phyloP scores from a whole-genome alignment of 2,329 filamentous ascomycete genomes.

The Colletotrichum sublineola region DNA sequence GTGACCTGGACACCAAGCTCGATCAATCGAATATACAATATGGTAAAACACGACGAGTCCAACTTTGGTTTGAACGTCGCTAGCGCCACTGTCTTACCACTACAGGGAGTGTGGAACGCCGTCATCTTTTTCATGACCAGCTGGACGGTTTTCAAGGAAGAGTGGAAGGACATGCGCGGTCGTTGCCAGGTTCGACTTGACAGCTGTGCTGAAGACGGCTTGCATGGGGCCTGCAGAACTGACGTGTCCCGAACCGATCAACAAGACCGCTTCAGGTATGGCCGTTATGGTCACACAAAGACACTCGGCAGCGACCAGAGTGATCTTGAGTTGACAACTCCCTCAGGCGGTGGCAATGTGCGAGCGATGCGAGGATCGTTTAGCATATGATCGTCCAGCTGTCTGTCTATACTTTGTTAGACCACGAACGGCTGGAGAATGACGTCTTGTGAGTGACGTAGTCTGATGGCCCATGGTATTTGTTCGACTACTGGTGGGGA shows the following conservation, averaged over 20 bases:
- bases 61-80: slow-evolving; percentile 77
- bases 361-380: slow-evolving; percentile 38
- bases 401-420: background rate
- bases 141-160: slow-evolving; percentile 57
- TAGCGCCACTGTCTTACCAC: slow-evolving; percentile 78
- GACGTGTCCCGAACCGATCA: slow-evolving; percentile 17
- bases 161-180: slow-evolving; percentile 42
- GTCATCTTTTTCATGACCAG: slow-evolving; percentile 81
- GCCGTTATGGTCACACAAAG: slow-evolving; percentile 32
- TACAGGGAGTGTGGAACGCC: slow-evolving; percentile 86
- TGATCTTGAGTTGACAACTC: slow-evolving; percentile 35
- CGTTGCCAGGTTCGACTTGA: slow-evolving; percentile 23
- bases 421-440: background rate
- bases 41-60: slow-evolving; percentile 66
- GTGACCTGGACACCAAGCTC: slow-evolving; percentile 77
- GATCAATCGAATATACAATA: slow-evolving; percentile 79
- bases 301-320: slow-evolving; percentile 39
- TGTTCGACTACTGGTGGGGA: background rate
- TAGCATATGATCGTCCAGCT: slow-evolving; percentile 16
- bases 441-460: background rate
- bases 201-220: slow-evolving; percentile 21
- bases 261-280: slow-evolving; percentile 7
- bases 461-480: background rate
- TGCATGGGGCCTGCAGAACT: slow-evolving; percentile 19
- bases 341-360: slow-evolving; percentile 20